These are phyloP conservation scores for Lolium rigidum DNA, from an alignment of 176 grass and related monocot species.

Conservation along the genomic window DNA sequence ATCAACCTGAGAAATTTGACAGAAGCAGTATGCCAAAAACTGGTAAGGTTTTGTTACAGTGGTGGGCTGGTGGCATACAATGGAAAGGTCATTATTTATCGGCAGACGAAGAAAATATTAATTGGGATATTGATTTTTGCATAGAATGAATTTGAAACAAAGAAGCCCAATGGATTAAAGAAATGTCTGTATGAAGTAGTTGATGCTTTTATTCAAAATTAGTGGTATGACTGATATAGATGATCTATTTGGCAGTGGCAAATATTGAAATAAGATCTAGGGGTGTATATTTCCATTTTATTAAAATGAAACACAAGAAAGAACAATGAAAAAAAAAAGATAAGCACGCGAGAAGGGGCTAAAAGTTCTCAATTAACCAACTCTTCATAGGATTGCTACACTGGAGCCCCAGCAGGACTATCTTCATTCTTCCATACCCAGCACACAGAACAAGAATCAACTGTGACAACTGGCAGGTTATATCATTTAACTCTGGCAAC, in stretches of 20 bases:
- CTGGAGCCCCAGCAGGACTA: not conserved
- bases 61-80: not conserved
- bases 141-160: not conserved
- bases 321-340: not conserved
- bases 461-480: constrained; percentile 5
- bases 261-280: constrained; percentile 3
- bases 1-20: constrained; percentile 16
- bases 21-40: not conserved
- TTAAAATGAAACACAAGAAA: not conserved
- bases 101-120: constrained; percentile 1
- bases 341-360: not conserved
- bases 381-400: not conserved
- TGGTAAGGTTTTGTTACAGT: constrained; percentile 15
- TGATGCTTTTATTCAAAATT: not conserved
- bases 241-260: not conserved
- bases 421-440: constrained; percentile 8
- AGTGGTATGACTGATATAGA: not conserved
- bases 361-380: constrained; percentile 10
- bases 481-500: not conserved
- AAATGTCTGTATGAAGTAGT: not conserved
- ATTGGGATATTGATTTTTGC: not conserved
- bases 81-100: not conserved
- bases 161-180: not conserved
- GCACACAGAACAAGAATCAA: constrained; percentile 14
- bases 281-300: not conserved